Conservation (phyloP, 768 basidiomycete genomes). For the Russula ochroleuca region DNA sequence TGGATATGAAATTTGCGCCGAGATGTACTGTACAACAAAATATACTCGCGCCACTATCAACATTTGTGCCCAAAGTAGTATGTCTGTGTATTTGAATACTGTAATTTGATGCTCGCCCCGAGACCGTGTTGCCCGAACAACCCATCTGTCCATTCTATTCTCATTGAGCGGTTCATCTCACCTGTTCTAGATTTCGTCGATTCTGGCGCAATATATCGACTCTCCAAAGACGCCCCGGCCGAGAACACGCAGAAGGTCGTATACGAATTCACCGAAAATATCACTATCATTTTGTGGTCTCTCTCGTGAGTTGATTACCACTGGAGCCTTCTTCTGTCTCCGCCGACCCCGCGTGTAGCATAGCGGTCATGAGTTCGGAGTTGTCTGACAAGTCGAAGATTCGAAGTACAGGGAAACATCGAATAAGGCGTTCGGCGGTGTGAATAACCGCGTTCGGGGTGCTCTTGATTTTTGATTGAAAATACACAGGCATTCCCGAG, state of each 20-base stretch:
- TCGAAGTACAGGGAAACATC: conserved; percentile 75
- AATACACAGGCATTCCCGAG: too few relatives aligned
- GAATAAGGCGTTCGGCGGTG: conserved; percentile 83
- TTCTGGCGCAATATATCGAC: conserved; percentile 62
- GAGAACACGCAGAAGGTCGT: conserved; percentile 72
- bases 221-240: conserved; percentile 56
- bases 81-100: neutral
- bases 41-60: conserved; percentile 69
- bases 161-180: neutral
- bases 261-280: conserved; percentile 86
- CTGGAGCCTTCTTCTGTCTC: neutral
- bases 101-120: neutral
- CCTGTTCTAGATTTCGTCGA: conserved; percentile 59
- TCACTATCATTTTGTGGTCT: conserved; percentile 91
- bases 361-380: conserved; percentile 24
- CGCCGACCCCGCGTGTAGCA: neutral
- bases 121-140: neutral
- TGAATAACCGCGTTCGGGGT: too few relatives aligned
- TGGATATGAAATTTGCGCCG: conserved; percentile 90
- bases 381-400: conserved; percentile 26
- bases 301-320: conserved; percentile 63
- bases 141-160: neutral
- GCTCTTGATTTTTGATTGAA: too few relatives aligned
- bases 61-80: conserved; percentile 80
- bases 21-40: conserved; percentile 98